Evolutionary conservation across 352 stramenopile genomes (phyloP), one percentile per base, ranked within the genome.

Genomic region (Phytophthora pini): DNA sequence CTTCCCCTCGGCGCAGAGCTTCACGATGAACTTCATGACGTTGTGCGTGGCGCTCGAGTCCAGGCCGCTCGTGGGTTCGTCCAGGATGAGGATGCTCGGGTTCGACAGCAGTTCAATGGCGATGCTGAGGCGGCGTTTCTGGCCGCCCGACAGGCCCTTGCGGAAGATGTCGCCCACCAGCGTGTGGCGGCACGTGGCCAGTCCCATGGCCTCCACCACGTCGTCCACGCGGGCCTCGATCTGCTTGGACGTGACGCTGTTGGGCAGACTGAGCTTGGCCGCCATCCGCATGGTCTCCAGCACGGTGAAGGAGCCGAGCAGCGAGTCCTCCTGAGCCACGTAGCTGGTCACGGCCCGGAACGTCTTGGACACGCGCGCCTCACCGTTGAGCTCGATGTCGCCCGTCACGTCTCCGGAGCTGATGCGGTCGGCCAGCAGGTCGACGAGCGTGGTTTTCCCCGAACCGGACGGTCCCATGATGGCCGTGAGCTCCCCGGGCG

Each of bases 71-170:
- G 84, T 92, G 8, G 87, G 84, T 57, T 96, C 85, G 53, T 97
- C 90, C 4, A 96, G 62, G 50, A 95, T 89, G 9, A 97, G 49
- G 17, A 97, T 78, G 1, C 63, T 74, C 13, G 90, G 89, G 53
- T 84, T 76, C 3, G 70, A 81, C 11, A 97, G 65, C 24, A 97
- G 63, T 57, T 95, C 89, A 13, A 96, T 80, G 4, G 74, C 90
- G 51, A 97, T 90, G 15, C 67, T 82, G 3, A 97, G 72, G 20
- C 90, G 77, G 3, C 84, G 71, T 44, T 94, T 92, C 45, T 96
- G 87, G 52, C 88, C 90, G 20, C 86, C 87, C 6, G 71, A 88
- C 7, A 97, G 65, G 7, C 89, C 89, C 51, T 92, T 87, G 32
- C 74, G 67, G 59, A 93, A 94, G 26, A 92, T 73, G 58, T 90